phyloP scores from a whole-genome alignment of 805 yeast genomes.

The Ogataea neopini region DNA sequence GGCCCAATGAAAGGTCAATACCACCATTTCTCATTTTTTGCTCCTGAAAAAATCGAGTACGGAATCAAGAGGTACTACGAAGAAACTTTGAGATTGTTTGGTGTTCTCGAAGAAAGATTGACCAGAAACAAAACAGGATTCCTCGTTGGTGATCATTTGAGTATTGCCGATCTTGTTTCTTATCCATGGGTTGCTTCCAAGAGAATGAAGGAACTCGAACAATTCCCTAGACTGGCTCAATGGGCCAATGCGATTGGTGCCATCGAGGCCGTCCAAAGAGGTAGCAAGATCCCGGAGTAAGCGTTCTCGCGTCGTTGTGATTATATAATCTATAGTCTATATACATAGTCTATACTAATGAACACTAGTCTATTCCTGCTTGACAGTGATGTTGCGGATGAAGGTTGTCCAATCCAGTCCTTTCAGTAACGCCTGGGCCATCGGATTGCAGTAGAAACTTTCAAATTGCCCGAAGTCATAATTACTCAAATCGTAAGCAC shows the following conservation, averaged over 20 bases:
- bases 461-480: conserved; percentile 42
- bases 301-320: background rate
- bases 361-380: background rate
- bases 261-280: conserved; percentile 38
- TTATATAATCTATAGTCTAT: background rate
- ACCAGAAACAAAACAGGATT: conserved; percentile 49
- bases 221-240: conserved; percentile 41
- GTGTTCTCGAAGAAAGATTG: conserved; percentile 55
- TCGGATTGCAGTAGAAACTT: conserved; percentile 40
- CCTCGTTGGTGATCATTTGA: conserved; percentile 59
- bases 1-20: conserved; percentile 70
- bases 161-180: conserved; percentile 58
- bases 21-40: conserved; percentile 44
- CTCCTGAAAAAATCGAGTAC: conserved; percentile 54
- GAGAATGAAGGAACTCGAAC: conserved; percentile 34
- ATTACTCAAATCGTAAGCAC: conserved; percentile 36
- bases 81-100: conserved; percentile 54
- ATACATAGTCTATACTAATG: conserved; percentile 2
- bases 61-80: conserved; percentile 51
- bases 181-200: conserved; percentile 45
- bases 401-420: conserved; percentile 38
- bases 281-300: conserved; percentile 22
- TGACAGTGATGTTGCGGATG: conserved; percentile 13
- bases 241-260: conserved; percentile 41
- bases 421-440: conserved; percentile 37